Evolutionary conservation across 2,329 filamentous ascomycete species (phyloP), one percentile per base, ranked within the genome.

Genomic region (Ophiostoma triangulosporum): DNA sequence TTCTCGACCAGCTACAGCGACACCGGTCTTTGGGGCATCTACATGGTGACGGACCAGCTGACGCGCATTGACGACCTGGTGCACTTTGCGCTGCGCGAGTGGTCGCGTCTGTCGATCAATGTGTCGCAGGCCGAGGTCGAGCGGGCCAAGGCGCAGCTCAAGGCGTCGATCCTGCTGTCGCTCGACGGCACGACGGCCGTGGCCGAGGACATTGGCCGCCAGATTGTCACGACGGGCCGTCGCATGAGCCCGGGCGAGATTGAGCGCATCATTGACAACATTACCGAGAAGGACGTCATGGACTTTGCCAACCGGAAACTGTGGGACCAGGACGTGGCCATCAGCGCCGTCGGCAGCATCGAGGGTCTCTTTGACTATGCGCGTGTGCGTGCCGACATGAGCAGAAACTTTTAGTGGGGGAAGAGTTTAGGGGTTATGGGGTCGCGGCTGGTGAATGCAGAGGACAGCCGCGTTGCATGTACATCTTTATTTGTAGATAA

Each of bases 1-100:
- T 98, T 98, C 77, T 96, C 90, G 61, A 98, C 93, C 62, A 95
- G 88, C 78, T 98, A 98, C 76, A 97, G 90, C 68, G 93, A 98
- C 71, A 98, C 93, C 69, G 93, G 90, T 79, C 88, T 98, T 63
- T 98, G 93, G 93, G 93, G 93, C 75, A 97, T 97, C 77, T 98
- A 98, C 80, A 80, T 98, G 58, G 88, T 95, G 64, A 88, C 87
- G 65, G 90, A 96, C 73, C 86, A 93, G 73, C 73, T 86, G 63
- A 89, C 85, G 64, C 79, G 79, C 62, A 77, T 98, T 64, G 93
- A 98, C 66, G 93, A 98, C 70, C 84, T 98, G 52, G 86, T 96
- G 63, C 93, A 98, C 81, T 98, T 98, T 74, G 84, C 93, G 58
- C 88, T 97, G 69, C 88, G 91, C 63, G 93, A 98, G 78, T 98